Base-by-base conservation (phyloP, 176 grass and related monocot species). In the Raddia distichophylla region DNA sequence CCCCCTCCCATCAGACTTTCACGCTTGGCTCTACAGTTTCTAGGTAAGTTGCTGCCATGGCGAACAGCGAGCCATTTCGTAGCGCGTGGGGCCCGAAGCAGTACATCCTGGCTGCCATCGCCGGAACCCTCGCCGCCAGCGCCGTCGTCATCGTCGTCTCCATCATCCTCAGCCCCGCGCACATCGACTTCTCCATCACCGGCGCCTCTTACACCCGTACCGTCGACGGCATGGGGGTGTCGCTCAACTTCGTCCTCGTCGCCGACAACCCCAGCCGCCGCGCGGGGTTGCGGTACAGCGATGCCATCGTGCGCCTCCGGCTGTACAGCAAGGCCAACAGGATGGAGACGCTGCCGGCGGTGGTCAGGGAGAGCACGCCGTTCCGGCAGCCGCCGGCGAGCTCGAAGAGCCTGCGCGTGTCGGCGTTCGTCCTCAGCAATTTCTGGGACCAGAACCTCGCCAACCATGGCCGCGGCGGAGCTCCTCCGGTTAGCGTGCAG, bases 221-320 rank as follows among this genome's bases (percentile, higher is more conserved):
- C 18, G 1, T 0, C 40, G 1, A 20, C 9, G 17, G 17, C 66
- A n/a, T 0, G 42, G 18, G 7, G 43, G 5, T 33, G 60, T 0
- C 22, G 34, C 40, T 80, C 3, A 80, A 57, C 37, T 45, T 80
- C 65, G 70, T 65, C 78, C 13, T 80, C 52, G 20, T 37, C 13
- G 78, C 52, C 14, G 13, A 67, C 78, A 80, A 80, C 65, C 64
- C 53, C 37, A 80, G 65, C 78, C 53, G 42, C 65, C 66, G 65
- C 8, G 76, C 76, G 8, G 49, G 42, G 19, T 52, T 63, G 78
- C 37, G 47, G 65, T 80, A 80, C 78, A 0, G 60, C 60, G 49
- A 17, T 60, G 10, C 65, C 76, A n/a, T 6, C 10, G 76, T 62
- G 15, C 13, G 27, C 60, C 58, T 66, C 32, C 14, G 10, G 32